Base-by-base conservation (phyloP, 192 early-diverging fungal genomes). In the Phlyctochytrium arcticum region DNA sequence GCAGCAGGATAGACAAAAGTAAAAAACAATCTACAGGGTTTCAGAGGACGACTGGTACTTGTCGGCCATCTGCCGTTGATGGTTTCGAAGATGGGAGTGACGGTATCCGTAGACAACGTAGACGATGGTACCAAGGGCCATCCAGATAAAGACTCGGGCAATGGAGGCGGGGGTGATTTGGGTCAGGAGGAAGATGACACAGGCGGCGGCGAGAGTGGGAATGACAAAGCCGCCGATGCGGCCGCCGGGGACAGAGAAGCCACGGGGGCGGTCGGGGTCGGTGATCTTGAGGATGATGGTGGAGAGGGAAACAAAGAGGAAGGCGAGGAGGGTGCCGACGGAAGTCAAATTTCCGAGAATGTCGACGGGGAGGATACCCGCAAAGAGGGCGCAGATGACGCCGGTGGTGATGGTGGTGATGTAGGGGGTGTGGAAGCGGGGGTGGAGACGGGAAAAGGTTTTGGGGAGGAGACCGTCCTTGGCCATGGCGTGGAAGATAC, bases 401-500 rank as follows among this genome's bases (percentile, higher is more conserved):
- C 90, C 90, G 5, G 86, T 67, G 5, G 85, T 68, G 31, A 90
- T 47, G 4, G 90, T 94, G 10, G 89, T 74, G 27, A 90, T 62
- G 36, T 87, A 85, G 8, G 92, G 92, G 2, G 90, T 94, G 73
- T 83, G 77, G 78, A 88, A 87, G 32, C 37, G 63, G 9, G 79
- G 83, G 65, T 95, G 87, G 31, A 93, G 71, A 34, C 83, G 82
- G 24, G 85, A 80, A 60, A 93, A 88, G 15, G 84, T 56, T 12
- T 71, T 36, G 2, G 92, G 91, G n/a, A 95, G 77, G 31, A 96
- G 68, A 5, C 94, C 92, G 73, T 96, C 93, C 6, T 42, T 35
- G 21, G 91, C 87, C 94, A 96, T 93, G 30, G 88, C 76, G 33
- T 88, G 85, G 50, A 93, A 89, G 39, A 96, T 90, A 58, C 94